A percentile compares a stretch with the other conserved stretches of the same genome.
These are phyloP conservation scores for Pestalotiopsis sp. DNA, from an alignment of 2,329 filamentous ascomycete species.

Conservation along the genomic window DNA sequence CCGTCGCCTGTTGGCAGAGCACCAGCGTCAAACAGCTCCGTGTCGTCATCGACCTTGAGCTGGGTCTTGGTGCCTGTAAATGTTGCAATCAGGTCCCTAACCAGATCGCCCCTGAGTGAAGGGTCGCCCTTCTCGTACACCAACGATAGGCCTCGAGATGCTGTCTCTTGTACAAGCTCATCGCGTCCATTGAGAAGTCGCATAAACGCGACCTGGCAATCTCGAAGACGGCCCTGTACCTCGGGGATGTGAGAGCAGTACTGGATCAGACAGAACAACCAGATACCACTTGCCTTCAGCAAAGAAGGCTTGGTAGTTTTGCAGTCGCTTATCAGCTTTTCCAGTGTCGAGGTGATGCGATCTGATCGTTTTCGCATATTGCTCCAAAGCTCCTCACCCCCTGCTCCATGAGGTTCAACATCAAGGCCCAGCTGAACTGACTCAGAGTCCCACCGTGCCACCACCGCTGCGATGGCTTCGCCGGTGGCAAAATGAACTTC, in stretches of 20 bases:
- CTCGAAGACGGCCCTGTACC: constrained; percentile 73
- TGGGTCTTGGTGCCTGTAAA: constrained; percentile 79
- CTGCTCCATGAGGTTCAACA: constrained; percentile 58
- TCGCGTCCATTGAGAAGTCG: constrained; percentile 84
- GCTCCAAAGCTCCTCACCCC: constrained; percentile 33
- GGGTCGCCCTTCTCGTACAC: constrained; percentile 93
- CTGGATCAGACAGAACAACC: constrained; percentile 90
- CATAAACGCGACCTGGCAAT: constrained; percentile 88
- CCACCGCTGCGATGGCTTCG: constrained; percentile 79
- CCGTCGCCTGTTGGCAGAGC: constrained; percentile 89
- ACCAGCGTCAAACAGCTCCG: constrained; percentile 90
- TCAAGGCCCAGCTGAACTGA: constrained; percentile 77
- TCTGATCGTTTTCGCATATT: constrained; percentile 40
- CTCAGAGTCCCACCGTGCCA: constrained; percentile 82
- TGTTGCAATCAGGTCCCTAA: constrained; percentile 83
- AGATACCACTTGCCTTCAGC: constrained; percentile 91
- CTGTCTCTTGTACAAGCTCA: constrained; percentile 93
- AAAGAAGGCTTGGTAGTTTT: constrained; percentile 85
- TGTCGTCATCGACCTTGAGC: constrained; percentile 86
- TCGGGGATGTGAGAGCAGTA: constrained; percentile 81
- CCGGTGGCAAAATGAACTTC: constrained; percentile 92
- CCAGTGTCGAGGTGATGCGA: constrained; percentile 58
- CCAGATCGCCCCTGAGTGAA: constrained; percentile 77
- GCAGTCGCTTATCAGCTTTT: constrained; percentile 77
- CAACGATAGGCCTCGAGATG: constrained; percentile 85